Conservation (phyloP, 169 alveolate species). For the Besnoitia besnoiti region DNA sequence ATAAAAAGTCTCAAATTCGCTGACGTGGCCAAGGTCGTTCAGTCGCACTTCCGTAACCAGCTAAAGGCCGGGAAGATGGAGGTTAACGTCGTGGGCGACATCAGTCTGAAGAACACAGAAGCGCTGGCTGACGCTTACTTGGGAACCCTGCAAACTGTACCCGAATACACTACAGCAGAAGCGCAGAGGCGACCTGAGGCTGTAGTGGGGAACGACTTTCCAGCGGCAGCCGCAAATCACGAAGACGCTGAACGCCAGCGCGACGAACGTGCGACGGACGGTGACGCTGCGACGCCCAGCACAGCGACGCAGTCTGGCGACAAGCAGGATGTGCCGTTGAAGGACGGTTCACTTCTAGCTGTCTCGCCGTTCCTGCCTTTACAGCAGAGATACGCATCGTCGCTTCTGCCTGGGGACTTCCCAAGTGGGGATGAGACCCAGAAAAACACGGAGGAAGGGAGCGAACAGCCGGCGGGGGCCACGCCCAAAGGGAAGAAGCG, state of each 20-base stretch:
- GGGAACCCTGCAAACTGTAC: conserved; percentile 37
- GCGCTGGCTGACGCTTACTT: conserved; percentile 46
- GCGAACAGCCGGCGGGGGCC: background rate
- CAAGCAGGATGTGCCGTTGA: background rate
- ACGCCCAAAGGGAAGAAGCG: conserved; percentile 3
- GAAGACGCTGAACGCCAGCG: too few relatives aligned
- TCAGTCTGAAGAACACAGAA: conserved; percentile 38
- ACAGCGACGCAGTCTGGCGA: background rate
- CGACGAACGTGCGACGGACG: too few relatives aligned
- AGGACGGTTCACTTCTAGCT: background rate
- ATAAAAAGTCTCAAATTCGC: conserved; percentile 19
- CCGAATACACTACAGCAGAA: too few relatives aligned
- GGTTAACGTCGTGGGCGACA: conserved; percentile 61
- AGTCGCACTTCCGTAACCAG: conserved; percentile 26
- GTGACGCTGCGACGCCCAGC: background rate
- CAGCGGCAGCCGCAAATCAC: too few relatives aligned
- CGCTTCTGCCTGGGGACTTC: too few relatives aligned
- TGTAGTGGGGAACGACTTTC: too few relatives aligned
- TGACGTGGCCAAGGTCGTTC: conserved; percentile 35
- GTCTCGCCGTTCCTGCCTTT: background rate
- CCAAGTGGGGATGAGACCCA: too few relatives aligned
- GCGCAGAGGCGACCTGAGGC: too few relatives aligned
- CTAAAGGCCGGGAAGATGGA: conserved; percentile 45
- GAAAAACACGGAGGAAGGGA: too few relatives aligned
- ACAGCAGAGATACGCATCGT: background rate